Evolutionary conservation across 2,329 filamentous ascomycete species (phyloP).

Genomic region (Thelonectria rubi): DNA sequence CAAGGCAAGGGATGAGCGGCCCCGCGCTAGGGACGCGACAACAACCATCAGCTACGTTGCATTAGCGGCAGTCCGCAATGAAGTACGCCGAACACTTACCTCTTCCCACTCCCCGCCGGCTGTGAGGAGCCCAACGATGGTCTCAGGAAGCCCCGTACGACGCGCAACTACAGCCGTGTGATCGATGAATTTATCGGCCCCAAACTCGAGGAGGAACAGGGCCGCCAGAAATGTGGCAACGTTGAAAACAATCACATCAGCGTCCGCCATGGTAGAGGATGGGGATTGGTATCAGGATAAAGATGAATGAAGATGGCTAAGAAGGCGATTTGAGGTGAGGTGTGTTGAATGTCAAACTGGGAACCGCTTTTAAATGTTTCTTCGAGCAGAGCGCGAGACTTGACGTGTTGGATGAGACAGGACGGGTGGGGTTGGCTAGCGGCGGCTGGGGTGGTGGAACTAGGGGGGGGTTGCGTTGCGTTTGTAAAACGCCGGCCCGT

Average conservation of each 20-base stretch:
- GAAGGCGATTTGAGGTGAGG: too few species aligned
- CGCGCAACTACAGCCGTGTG: conserved; percentile 58
- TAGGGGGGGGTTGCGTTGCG: too few species aligned
- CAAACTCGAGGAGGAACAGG: conserved; percentile 60
- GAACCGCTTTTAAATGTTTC: too few species aligned
- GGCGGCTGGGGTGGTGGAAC: too few species aligned
- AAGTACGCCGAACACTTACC: background rate
- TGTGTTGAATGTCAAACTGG: too few species aligned
- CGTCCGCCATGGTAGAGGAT: too few species aligned
- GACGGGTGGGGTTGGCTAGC: too few species aligned
- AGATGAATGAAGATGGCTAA: too few species aligned
- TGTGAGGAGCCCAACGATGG: conserved; percentile 60
- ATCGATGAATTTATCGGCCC: conserved; percentile 62
- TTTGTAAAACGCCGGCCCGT: too few species aligned
- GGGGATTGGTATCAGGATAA: too few species aligned
- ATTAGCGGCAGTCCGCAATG: background rate
- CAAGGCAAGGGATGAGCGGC: conserved; percentile 35
- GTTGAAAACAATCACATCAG: conserved; percentile 45
- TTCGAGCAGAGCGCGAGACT: too few species aligned
- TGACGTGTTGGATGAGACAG: too few species aligned
- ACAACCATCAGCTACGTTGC: background rate
- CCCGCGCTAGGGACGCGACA: background rate
- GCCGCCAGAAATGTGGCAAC: conserved; percentile 53
- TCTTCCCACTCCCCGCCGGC: conserved; percentile 55
- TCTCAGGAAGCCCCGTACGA: conserved; percentile 55